Conservation (phyloP, 805 yeast genomes). For the Lachancea lanzarotensis region DNA sequence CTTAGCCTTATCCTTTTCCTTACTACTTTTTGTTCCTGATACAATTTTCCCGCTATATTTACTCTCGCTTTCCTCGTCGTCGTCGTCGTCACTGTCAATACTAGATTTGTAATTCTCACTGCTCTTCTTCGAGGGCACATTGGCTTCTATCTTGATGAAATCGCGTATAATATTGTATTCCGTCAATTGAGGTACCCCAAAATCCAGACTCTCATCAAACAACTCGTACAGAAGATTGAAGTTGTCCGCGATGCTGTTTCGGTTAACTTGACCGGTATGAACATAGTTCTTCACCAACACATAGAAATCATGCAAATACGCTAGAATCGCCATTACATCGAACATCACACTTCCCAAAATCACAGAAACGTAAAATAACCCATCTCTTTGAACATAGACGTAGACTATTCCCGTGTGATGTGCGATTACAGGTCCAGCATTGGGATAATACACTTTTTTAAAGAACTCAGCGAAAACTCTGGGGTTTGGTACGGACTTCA, state of each 20-base stretch:
- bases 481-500: constrained; percentile 22
- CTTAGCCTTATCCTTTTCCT: constrained; percentile 1
- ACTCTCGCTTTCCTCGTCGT: constrained; percentile 5
- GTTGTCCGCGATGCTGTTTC: constrained; percentile 64
- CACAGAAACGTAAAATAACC: constrained; percentile 21
- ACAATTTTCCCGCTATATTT: constrained; percentile 8
- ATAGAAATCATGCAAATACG: constrained; percentile 26
- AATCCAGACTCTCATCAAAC: constrained; percentile 86
- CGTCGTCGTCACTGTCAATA: constrained; percentile 11
- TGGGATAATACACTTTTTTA: constrained; percentile 8
- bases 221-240: constrained; percentile 69
- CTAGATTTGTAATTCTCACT: constrained; percentile 19
- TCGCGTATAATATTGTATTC: constrained; percentile 73
- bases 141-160: constrained; percentile 57
- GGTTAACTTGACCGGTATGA: constrained; percentile 35
- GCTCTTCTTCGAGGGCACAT: constrained; percentile 33
- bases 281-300: constrained; percentile 23
- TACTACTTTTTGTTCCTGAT: constrained; percentile 10
- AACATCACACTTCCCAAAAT: constrained; percentile 11
- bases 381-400: constrained; percentile 22
- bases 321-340: constrained; percentile 19
- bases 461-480: constrained; percentile 18
- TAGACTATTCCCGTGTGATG: constrained; percentile 13
- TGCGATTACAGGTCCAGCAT: constrained; percentile 3
- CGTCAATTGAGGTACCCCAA: constrained; percentile 79